Percentiles rank a stretch among this genome's conserved stretches.
Conservation (phyloP, 2,329 filamentous ascomycete species). For the Claviceps quebecensis region DNA sequence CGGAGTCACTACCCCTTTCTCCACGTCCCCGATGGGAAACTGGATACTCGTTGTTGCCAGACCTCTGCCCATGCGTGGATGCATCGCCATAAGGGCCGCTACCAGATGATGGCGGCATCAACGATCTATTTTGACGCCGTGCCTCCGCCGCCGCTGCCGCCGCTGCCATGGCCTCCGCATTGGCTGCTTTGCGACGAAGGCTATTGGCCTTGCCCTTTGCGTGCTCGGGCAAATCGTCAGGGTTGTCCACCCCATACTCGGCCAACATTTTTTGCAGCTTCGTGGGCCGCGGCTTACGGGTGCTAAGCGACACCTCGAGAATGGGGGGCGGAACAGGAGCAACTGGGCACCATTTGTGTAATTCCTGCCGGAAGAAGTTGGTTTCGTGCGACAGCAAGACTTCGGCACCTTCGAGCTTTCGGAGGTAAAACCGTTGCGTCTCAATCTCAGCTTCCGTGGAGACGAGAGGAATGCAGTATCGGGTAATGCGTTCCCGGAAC, state of each 20-base stretch:
- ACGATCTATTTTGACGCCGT: slow-evolving; percentile 8
- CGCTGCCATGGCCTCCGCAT: slow-evolving; percentile 36
- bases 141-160: slow-evolving; percentile 25
- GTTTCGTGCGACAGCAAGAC: slow-evolving; percentile 84
- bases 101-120: slow-evolving; percentile 11
- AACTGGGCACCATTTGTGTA: slow-evolving; percentile 90
- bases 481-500: slow-evolving; percentile 70
- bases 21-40: slow-evolving; percentile 2
- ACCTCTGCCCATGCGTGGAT: slow-evolving; percentile 12
- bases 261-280: slow-evolving; percentile 93
- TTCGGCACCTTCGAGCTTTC: slow-evolving; percentile 94
- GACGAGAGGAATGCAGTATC: slow-evolving; percentile 68
- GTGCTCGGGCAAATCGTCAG: slow-evolving; percentile 76
- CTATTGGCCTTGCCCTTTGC: slow-evolving; percentile 66
- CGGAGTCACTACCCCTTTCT: neutral
- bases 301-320: slow-evolving; percentile 76
- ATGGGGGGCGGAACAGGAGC: slow-evolving; percentile 76
- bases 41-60: slow-evolving; percentile 6
- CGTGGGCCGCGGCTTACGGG: slow-evolving; percentile 86
- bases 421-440: slow-evolving; percentile 84
- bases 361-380: slow-evolving; percentile 92
- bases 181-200: slow-evolving; percentile 56
- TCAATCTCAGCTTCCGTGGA: slow-evolving; percentile 76
- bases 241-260: slow-evolving; percentile 76
- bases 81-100: slow-evolving; percentile 12